Base-by-base conservation (phyloP, 2,329 filamentous ascomycete species). In the Phialophora expanda region DNA sequence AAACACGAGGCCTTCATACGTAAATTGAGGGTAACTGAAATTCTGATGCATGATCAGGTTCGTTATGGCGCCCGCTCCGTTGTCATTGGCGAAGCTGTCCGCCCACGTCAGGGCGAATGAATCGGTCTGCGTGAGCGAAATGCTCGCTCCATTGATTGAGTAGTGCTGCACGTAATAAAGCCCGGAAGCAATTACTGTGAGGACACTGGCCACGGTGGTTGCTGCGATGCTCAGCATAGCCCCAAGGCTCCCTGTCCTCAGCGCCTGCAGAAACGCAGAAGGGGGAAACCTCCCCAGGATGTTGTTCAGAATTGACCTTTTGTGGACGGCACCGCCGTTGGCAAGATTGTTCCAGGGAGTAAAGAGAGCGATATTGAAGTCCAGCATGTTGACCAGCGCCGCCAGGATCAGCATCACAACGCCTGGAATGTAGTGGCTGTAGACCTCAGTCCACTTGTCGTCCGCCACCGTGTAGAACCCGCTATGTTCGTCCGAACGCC, bases 381-480 rank as follows among this genome's bases (percentile, higher is more conserved):
- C 70, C 20, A 73, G 63, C 62, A 68, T 70, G 58, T 69, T 72
- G 64, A 70, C 61, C n/a, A 72, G 57, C 5, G 66, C 48, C 32
- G 70, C 71, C 20, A 71, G 41, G 24, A 71, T 64, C 57, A 73
- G 32, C 64, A 70, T 70, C 5, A 73, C 64, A 20, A 72, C 62
- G 12, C 68, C 64, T 69, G 66, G 75, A 17, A 77, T 71, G 50
- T 76, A 77, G 12, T 75, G 76, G 17, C 72, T 74, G 30, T 75
- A 71, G 14, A 74, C 69, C 2, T 73, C 67, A 51, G 26, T 72
- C 64, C 67, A 69, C 38, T 69, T 62, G 62, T 69, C 56, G 57
- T 71, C 66, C 5, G 66, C 61, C 8, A 72, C 71, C 30, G 62
- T 61, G 41, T 64, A 65, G 22, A 77, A 70, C 2, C 75, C 75